Percentiles rank a stretch among this genome's conserved stretches.
These are phyloP conservation scores for Komagataella kurtzmanii DNA, from an alignment of 805 yeast genomes.

Conservation along the genomic window DNA sequence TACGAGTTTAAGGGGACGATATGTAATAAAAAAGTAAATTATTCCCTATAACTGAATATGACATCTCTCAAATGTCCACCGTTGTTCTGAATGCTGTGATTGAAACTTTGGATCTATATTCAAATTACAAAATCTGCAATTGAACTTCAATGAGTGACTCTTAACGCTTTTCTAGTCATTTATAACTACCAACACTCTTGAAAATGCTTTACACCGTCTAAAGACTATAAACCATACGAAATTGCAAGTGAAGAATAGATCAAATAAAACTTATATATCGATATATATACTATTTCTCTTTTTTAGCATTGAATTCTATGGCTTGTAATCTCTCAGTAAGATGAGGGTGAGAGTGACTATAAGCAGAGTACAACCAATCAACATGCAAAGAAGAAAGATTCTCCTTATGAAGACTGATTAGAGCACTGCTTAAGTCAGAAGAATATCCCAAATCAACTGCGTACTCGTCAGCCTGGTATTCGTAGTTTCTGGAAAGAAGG, in stretches of 20 bases:
- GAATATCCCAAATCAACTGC: constrained; percentile 69
- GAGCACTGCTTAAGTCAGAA: constrained; percentile 51
- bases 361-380: constrained; percentile 80
- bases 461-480: constrained; percentile 85
- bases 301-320: constrained; percentile 24
- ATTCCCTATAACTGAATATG: neutral
- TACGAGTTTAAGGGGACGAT: too few species aligned
- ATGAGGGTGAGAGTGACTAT: constrained; percentile 86
- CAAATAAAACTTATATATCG: neutral
- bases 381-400: constrained; percentile 82
- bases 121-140: neutral
- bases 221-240: too few species aligned
- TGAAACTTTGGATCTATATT: neutral
- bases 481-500: constrained; percentile 69
- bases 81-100: neutral
- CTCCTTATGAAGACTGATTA: constrained; percentile 65
- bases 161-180: too few species aligned
- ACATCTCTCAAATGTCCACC: too few species aligned
- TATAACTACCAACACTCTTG: too few species aligned
- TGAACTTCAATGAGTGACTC: too few species aligned
- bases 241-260: neutral
- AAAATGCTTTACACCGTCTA: too few species aligned
- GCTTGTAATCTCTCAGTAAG: constrained; percentile 80
- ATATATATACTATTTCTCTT: neutral
- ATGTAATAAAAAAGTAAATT: too few species aligned